A percentile compares a stretch with the other conserved stretches of the same genome.
phyloP scores from a whole-genome alignment of 1,139 yeast genomes.

The Magnusiomyces suaveolens region DNA sequence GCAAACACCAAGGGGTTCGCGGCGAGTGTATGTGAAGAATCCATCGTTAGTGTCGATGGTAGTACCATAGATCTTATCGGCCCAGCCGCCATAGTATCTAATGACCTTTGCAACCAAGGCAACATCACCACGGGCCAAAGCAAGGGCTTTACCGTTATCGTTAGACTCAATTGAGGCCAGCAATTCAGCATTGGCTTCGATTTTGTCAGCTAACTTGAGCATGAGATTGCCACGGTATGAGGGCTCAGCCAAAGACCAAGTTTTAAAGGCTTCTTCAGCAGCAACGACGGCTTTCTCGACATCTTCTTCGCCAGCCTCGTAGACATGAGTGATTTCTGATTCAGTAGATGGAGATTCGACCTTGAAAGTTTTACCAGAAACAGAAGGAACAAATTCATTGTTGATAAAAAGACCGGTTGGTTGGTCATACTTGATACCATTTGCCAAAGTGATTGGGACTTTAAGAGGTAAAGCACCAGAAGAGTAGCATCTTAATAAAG shows the following conservation, averaged over 20 bases:
- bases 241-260: conserved; percentile 42
- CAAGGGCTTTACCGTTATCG: conserved; percentile 71
- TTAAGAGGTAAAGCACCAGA: no score
- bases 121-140: conserved; percentile 49
- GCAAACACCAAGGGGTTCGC: conserved; percentile 70
- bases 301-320: conserved; percentile 49
- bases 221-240: conserved; percentile 50
- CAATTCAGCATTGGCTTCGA: conserved; percentile 51
- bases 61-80: conserved; percentile 62
- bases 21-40: conserved; percentile 50
- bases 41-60: conserved; percentile 54
- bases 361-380: conserved; percentile 42
- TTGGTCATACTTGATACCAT: conserved; percentile 50
- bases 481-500: no score
- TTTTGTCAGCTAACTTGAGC: conserved; percentile 53
- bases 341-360: conserved; percentile 51
- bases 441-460: conserved; percentile 38
- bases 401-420: conserved; percentile 61
- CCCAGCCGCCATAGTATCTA: conserved; percentile 74
- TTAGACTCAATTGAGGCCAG: conserved; percentile 66
- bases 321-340: conserved; percentile 43
- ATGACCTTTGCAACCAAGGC: conserved; percentile 46
- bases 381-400: conserved; percentile 47
- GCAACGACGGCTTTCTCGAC: conserved; percentile 51
- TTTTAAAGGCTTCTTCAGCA: conserved; percentile 45